Evolutionary conservation across 768 basidiomycete species (phyloP), one percentile per base, ranked within the genome.

Genomic region (Trichaptum fuscoviolaceum): DNA sequence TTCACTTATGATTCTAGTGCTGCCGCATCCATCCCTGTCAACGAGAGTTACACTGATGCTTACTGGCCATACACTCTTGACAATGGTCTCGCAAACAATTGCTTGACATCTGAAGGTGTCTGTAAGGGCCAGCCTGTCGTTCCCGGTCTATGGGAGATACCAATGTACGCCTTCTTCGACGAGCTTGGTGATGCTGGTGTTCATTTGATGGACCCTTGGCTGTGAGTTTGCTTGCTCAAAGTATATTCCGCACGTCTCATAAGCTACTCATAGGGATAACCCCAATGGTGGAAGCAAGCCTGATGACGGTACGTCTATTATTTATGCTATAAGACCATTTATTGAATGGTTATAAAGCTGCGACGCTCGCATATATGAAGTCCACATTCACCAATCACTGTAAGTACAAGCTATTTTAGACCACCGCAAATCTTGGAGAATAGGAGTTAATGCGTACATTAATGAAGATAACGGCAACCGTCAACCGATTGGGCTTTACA

Each of bases 31-130:
- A 79, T 86, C 15, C 88, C 89, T 8, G 90, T 91, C 57, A 87
- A 85, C 17, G 85, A 87, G 63, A 78, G 81, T 18, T 74, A 78
- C 62, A 89, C 91, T 0, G 91, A 93, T 71, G 90, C 91, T 3
- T 93, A 74, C 75, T 93, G 92, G 92, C 92, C 92, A 0, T 92
- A 93, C 74, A 90, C 89, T 0, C 82, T 93, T 63, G 92, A 93
- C 74, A 73, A 89, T 72, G 92, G 92, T 23, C 79, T 93, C 78
- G 88, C 91, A 24, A 93, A 93, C 73, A 83, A 92, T 72, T 93
- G 92, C 70, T 74, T 91, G 66, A 74, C 76, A 8, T 82, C 87
- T 3, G 71, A 74, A 0, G 83, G 80, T 27, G 75, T 83, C 2
- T 92, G 92, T 76, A 82, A 86, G 70, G 91, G 92, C 58, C 73